Evolutionary conservation across 208 protist species (phyloP), one percentile per base, ranked within the genome.

Genomic region (Acanthamoeba triangularis): DNA sequence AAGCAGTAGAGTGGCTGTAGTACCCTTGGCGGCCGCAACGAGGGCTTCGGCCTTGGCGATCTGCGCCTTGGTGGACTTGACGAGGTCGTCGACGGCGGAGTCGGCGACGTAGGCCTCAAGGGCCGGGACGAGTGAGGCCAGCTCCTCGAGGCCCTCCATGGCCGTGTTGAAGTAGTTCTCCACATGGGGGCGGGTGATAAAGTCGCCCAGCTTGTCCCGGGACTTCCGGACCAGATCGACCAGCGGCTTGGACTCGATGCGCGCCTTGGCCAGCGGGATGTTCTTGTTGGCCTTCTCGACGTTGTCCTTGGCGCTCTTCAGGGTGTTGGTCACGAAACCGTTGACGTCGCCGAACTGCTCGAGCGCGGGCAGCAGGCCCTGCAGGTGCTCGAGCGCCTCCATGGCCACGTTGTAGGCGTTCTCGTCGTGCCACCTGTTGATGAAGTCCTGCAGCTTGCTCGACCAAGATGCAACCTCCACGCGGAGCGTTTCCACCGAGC

Each of bases 131-230:
- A 93, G 61, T 13, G 61, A 5, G 44, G 10, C 23, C 37, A 93
- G 41, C 88, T 93, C 88, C 67, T 93, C 88, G 6, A 93, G 37
- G 25, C 54, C 88, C 30, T 93, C 88, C 61, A 93, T 35, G 28
- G 88, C 88, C n/a, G n/a, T 78, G 88, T 72, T 56, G 67, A 69
- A 93, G 63, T 93, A 93, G 41, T 28, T 47, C n/a, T 93, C 25
- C 23, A 54, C 41, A 6, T 93, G 67, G 5, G 44, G 52, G 7
- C 52, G 44, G 5, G 1, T 56, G 37, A 93, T 76, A 61, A 93
- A 93, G 7, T 78, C 52, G n/a, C 7, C 7, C 33, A 93, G 88
- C 52, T 78, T 93, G 8, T 52, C 28, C 8, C 18, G 1, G 13
- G 63, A 41, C 67, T 93, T 47, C 14, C 30, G 4, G 25, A 78